Conservation (phyloP, 2,329 filamentous ascomycete genomes). For the Celoporthe dispersa region DNA sequence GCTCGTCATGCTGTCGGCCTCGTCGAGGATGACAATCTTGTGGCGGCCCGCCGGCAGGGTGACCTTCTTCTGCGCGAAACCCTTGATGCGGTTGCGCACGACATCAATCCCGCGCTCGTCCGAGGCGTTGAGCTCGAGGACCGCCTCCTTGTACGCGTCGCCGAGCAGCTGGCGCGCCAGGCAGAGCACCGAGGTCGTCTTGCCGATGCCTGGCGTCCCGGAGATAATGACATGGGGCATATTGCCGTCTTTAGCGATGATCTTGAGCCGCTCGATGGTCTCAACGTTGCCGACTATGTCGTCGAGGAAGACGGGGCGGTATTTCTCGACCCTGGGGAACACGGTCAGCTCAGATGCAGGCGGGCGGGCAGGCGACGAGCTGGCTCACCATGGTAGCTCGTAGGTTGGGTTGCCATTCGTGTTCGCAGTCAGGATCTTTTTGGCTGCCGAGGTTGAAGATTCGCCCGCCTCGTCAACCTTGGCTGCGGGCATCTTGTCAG, state of each 20-base stretch:
- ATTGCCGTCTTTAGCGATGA: slow-evolving; percentile 97
- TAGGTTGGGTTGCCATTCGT: slow-evolving; percentile 62
- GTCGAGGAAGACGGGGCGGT: slow-evolving; percentile 90
- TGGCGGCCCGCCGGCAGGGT: slow-evolving; percentile 88
- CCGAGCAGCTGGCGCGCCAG: slow-evolving; percentile 90
- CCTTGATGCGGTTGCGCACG: slow-evolving; percentile 95
- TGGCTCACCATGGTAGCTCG: slow-evolving; percentile 75
- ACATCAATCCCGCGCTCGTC: slow-evolving; percentile 98
- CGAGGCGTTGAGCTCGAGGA: slow-evolving; percentile 93
- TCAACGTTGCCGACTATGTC: slow-evolving; percentile 98
- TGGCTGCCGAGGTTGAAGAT: slow-evolving; percentile 63
- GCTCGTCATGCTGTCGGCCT: slow-evolving; percentile 97
- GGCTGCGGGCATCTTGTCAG: slow-evolving; percentile 49
- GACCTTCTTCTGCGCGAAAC: slow-evolving; percentile 98
- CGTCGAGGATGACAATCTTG: slow-evolving; percentile 96
- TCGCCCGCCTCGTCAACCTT: slow-evolving; percentile 60
- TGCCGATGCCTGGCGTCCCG: slow-evolving; percentile 99
- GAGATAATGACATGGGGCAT: slow-evolving; percentile 99
- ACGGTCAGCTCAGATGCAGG: slow-evolving; percentile 21
- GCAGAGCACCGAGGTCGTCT: slow-evolving; percentile 94
- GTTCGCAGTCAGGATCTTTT: slow-evolving; percentile 56
- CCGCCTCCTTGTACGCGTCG: slow-evolving; percentile 94
- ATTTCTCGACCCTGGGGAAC: slow-evolving; percentile 92
- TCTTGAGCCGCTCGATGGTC: slow-evolving; percentile 95
- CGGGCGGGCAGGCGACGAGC: neutral